phyloP scores from a whole-genome alignment of 139 green algal species.

The Medakamo hakoo region DNA sequence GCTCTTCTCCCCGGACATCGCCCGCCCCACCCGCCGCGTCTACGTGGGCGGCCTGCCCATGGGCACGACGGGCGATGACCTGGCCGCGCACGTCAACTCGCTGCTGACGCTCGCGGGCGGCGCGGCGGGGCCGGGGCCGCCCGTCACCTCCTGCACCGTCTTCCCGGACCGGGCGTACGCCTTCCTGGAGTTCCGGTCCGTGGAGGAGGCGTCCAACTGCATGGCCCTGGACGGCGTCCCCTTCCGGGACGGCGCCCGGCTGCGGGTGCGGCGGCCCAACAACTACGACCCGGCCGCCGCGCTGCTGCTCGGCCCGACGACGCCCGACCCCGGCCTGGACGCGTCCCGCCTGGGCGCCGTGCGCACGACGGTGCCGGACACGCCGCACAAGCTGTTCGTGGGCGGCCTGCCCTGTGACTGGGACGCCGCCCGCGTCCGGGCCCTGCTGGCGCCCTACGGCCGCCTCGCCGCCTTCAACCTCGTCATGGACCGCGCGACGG shows the following conservation, averaged over 20 bases:
- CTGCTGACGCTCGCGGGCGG: constrained; percentile 24
- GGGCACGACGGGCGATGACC: constrained; percentile 24
- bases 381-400: constrained; percentile 66
- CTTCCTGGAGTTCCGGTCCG: constrained; percentile 50
- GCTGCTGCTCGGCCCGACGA: constrained; percentile 51
- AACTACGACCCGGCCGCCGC: constrained; percentile 57
- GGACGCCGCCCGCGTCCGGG: constrained; percentile 41
- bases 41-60: constrained; percentile 54
- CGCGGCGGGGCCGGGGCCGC: constrained; percentile 10
- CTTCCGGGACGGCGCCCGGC: constrained; percentile 19
- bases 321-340: constrained; percentile 50
- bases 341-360: constrained; percentile 37
- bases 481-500: constrained; percentile 66
- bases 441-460: constrained; percentile 51
- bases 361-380: constrained; percentile 46
- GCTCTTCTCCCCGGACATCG: constrained; percentile 38
- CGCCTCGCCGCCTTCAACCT: constrained; percentile 64
- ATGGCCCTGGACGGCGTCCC: constrained; percentile 61
- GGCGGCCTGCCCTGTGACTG: constrained; percentile 64
- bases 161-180: constrained; percentile 41
- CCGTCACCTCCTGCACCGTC: constrained; percentile 21
- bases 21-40: constrained; percentile 47
- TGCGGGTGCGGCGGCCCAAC: constrained; percentile 45
- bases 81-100: constrained; percentile 26
- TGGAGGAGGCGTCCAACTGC: constrained; percentile 63